Percentiles rank a stretch among this genome's conserved stretches.
Conservation (phyloP, 2,329 filamentous ascomycete genomes). For the Drechslerella dactyloides region DNA sequence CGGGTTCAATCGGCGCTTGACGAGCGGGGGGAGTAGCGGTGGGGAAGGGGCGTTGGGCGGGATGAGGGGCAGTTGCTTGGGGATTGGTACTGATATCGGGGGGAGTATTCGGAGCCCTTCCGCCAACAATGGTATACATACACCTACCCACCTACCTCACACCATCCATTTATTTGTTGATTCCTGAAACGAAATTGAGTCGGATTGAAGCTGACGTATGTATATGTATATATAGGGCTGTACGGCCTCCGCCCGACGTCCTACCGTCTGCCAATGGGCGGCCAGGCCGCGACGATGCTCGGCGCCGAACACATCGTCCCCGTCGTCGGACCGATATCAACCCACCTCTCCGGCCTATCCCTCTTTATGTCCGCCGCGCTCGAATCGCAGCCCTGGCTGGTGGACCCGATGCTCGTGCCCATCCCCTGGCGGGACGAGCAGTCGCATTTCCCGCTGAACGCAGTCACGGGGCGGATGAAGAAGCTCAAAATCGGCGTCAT, state of each 20-base stretch:
- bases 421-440: slow-evolving; percentile 48
- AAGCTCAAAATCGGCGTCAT: slow-evolving; percentile 69
- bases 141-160: background rate
- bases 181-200: too few relatives aligned
- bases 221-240: slow-evolving; percentile 47
- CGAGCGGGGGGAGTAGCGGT: slow-evolving; percentile 64
- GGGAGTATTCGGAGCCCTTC: slow-evolving; percentile 62
- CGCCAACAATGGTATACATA: slow-evolving; percentile 59
- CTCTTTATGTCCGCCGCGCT: slow-evolving; percentile 49
- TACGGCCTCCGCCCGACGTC: slow-evolving; percentile 61
- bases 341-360: slow-evolving; percentile 56
- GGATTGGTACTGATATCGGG: slow-evolving; percentile 65
- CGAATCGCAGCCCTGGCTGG: slow-evolving; percentile 47
- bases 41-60: slow-evolving; percentile 66
- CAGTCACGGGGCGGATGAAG: slow-evolving; percentile 51
- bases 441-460: slow-evolving; percentile 45
- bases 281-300: slow-evolving; percentile 56
- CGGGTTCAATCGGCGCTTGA: slow-evolving; percentile 63
- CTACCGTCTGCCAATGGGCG: slow-evolving; percentile 59
- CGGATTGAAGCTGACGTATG: too few relatives aligned
- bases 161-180: too few relatives aligned
- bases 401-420: slow-evolving; percentile 46
- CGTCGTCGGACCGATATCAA: slow-evolving; percentile 65
- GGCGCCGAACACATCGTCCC: slow-evolving; percentile 61
- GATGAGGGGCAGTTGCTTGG: slow-evolving; percentile 63